Base-by-base conservation (phyloP, 163 green algal genomes). In the Chlorella variabilis region DNA sequence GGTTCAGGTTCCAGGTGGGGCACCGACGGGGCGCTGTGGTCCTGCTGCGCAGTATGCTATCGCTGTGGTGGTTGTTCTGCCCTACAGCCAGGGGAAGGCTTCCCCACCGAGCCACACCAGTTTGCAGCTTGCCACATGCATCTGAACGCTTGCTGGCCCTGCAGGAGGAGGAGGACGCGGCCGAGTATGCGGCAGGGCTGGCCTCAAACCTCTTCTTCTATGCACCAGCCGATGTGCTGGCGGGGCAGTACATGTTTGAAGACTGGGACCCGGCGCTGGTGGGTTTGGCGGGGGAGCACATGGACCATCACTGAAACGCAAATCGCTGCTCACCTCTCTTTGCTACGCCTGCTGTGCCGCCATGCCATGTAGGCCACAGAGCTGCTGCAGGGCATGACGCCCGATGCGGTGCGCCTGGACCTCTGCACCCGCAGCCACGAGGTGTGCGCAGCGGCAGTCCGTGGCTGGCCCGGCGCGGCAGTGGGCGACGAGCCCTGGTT, bases 401-500 rank as follows among this genome's bases (percentile, higher is more conserved):
- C 92, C 1, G 25, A 36, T 5, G 71, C 79, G 6, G 78, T 69
- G 29, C 86, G 92, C 34, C 66, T 98, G 1, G 94, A 97, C 80
- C 68, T 98, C 25, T 88, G 94, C 70, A 96, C 90, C 33, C 78
- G 71, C 31, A 59, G 45, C 42, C 94, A 88, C 49, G 71, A 89
- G 7, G 56, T 41, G 31, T n/a, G 13, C 42, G 29, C 21, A 17
- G 41, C 42, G 3, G 29, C 34, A 20, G 18, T 81, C 66, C 41
- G 21, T 41, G 38, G 29, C 33, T 49, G 65, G 59, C 23, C 71
- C 23, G 45, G 23, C 45, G 41, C 59, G 11, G 41, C 58, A 7
- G 48, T 36, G 13, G 85, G 87, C 18, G 65, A 51, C 17, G 95
- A 98, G 91, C 93, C 93, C 20, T 98, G 95, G 95, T 98, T 98